Conservation (phyloP, 2,329 filamentous ascomycete genomes). For the Cladosporium phlei region DNA sequence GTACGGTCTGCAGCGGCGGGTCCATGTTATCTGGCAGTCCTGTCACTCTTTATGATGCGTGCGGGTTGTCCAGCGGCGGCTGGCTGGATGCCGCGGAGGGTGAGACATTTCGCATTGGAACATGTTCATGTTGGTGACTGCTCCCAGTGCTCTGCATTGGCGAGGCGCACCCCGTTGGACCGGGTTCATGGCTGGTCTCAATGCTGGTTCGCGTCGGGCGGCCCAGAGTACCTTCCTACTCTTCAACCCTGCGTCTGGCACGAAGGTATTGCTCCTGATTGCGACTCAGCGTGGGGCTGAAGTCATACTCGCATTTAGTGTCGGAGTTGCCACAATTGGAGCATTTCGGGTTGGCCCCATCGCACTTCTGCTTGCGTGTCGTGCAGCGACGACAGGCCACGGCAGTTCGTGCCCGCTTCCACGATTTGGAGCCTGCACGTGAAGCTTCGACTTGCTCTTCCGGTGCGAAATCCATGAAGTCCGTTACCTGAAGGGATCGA, state of each 20-base stretch:
- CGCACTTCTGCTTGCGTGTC: neutral
- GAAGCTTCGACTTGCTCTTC: neutral
- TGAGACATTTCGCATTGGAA: neutral
- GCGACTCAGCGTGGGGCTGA: neutral
- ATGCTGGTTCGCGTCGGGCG: neutral
- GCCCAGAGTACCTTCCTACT: neutral
- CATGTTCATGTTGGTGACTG: no score
- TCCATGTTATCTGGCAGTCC: no score
- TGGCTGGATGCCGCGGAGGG: neutral
- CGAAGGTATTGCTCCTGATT: neutral
- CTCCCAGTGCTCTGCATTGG: no score
- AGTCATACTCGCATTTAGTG: neutral
- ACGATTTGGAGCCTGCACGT: neutral
- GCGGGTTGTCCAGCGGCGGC: neutral
- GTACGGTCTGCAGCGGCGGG: no score
- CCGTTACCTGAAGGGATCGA: neutral
- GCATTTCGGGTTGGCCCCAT: neutral
- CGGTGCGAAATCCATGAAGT: neutral
- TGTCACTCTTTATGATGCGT: neutral
- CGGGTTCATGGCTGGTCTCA: neutral
- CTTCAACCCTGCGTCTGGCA: neutral
- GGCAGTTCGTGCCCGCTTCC: neutral
- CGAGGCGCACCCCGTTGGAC: no score
- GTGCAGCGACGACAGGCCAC: neutral
- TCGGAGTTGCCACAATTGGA: neutral